These are phyloP conservation scores for Cercis canadensis DNA, from an alignment of 306 rosid genomes.

Conservation along the genomic window DNA sequence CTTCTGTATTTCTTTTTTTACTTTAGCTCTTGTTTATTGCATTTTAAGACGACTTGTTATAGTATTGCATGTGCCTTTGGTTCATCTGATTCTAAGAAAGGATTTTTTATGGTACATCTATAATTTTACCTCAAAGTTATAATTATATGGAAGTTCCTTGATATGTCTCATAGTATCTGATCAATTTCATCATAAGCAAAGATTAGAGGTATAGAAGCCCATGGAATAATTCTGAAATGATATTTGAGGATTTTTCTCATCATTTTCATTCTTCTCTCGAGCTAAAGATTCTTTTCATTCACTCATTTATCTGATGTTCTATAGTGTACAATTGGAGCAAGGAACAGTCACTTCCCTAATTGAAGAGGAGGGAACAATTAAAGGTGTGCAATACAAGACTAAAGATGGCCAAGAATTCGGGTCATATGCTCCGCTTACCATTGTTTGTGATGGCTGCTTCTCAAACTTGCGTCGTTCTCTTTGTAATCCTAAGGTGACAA, in stretches of 20 bases:
- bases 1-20: constrained; percentile 13
- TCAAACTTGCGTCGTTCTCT: constrained; percentile 94
- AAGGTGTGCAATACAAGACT: constrained; percentile 84
- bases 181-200: neutral
- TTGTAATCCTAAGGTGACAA: constrained; percentile 77
- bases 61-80: neutral
- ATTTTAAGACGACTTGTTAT: neutral
- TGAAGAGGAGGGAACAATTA: constrained; percentile 79
- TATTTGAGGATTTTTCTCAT: constrained; percentile 21
- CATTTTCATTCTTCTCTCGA: constrained; percentile 28
- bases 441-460: constrained; percentile 98
- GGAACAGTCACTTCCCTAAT: constrained; percentile 93
- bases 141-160: neutral
- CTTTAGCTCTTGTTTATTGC: constrained; percentile 6
- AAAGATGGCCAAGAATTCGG: constrained; percentile 70
- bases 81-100: too few relatives aligned
- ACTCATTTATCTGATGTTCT: constrained; percentile 27
- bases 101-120: neutral
- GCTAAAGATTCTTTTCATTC: constrained; percentile 16
- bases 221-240: neutral
- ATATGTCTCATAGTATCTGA: neutral
- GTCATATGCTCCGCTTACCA: constrained; percentile 81
- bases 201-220: neutral
- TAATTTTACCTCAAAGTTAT: neutral
- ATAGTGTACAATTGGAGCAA: constrained; percentile 74